Base-by-base conservation (phyloP, 2,329 filamentous ascomycete species). In the Sporothrix dimorphospora region DNA sequence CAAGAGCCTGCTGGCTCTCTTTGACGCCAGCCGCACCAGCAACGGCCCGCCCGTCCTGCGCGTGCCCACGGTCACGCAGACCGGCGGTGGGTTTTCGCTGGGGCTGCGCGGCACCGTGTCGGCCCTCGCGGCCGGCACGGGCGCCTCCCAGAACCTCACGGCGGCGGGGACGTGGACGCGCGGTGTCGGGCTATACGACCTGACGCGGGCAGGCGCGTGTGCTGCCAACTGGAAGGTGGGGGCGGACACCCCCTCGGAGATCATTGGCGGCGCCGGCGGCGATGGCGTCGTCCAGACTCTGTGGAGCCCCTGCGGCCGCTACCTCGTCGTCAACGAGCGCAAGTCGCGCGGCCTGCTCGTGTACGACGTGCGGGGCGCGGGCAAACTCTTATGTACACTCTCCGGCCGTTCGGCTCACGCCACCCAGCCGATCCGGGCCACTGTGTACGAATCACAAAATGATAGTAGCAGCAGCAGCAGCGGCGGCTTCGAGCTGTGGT, bases 91-190 rank as follows among this genome's bases (percentile, higher is more conserved):
- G 42, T 85, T 85, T 72, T 88, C 88, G 49, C 85, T 91, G 8
- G 89, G 89, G 59, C 90, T 91, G 85, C 88, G 88, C 72, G 89
- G 89, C 5, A 86, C 84, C 30, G 84, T 91, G 0, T 87, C 89
- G 0, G 83, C 88, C 0, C 80, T 91, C 0, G 72, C 72, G 1
- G 66, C 51, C 3, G 53, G 30, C 1, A 79, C 80, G 49, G 77
- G 77, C 24, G 77, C 78, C 34, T 78, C 77, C 2, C 78, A 79
- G 40, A 77, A 78, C 40, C 78, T 90, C 38, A 74, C 90, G 45
- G 89, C 88, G 0, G 89, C 89, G 0, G 89, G 89, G 9, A 91
- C 89, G 0, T 89, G 89, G 86, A 90, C 87, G 0, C 83, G 89
- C 1, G 89, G 86, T 83, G 79, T 91, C 70, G 88, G 88, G 0